A percentile compares a stretch with the other conserved stretches of the same genome.
phyloP scores from a whole-genome alignment of 225 moss, liverwort and hornwort genomes.

The Rhytidiadelphus loreus region DNA sequence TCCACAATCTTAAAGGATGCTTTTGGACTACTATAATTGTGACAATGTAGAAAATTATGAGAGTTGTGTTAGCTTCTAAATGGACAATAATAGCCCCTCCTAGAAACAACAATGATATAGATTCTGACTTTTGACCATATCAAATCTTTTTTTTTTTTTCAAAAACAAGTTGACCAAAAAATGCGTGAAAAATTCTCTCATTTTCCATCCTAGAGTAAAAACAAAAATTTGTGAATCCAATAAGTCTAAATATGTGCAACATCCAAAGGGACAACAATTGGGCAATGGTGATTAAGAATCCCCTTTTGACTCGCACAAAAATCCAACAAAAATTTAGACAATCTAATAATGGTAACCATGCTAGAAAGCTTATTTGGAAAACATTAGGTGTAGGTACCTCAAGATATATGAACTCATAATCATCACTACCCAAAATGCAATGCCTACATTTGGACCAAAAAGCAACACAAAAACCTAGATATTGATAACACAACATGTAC shows the following conservation, averaged over 20 bases:
- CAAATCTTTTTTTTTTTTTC: background rate
- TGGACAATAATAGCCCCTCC: background rate
- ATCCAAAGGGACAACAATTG: background rate
- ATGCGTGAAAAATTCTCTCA: background rate
- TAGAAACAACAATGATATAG: background rate
- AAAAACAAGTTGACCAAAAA: background rate
- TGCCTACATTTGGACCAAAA: background rate
- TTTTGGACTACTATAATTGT: background rate
- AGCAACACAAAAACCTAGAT: background rate
- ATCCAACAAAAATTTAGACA: background rate
- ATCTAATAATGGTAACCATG: background rate
- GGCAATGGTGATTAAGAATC: background rate
- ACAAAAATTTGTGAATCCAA: background rate
- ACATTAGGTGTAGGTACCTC: background rate
- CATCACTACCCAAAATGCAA: background rate
- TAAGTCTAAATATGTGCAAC: background rate
- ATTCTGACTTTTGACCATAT: background rate
- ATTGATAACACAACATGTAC: background rate
- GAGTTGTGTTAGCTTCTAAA: fast-evolving
- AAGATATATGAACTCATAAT: background rate
- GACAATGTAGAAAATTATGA: background rate
- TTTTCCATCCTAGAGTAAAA: background rate
- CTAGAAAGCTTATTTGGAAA: background rate
- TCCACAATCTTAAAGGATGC: background rate
- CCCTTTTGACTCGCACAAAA: background rate